Evolutionary conservation across 2,329 filamentous ascomycete species (phyloP).

Genomic region (Claviceps sp.): DNA sequence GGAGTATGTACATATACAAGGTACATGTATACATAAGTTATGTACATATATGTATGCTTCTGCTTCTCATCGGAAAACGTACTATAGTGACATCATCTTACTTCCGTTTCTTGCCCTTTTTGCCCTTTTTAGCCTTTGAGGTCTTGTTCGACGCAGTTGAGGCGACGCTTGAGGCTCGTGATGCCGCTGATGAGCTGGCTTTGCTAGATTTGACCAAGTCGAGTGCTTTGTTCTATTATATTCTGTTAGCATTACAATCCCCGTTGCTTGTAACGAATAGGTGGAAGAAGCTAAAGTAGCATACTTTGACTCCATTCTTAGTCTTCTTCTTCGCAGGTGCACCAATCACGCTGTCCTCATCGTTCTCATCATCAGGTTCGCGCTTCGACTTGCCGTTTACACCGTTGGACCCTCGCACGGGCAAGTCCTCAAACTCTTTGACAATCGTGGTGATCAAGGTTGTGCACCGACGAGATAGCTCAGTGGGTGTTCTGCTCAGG

Average conservation of each 20-base stretch:
- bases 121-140: constrained; percentile 33
- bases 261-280: no score
- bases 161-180: constrained; percentile 75
- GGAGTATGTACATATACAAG: no score
- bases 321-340: constrained; percentile 80
- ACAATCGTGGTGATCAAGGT: constrained; percentile 90
- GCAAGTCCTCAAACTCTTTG: constrained; percentile 74
- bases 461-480: constrained; percentile 83
- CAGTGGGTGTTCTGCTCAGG: constrained; percentile 81
- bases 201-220: constrained; percentile 79
- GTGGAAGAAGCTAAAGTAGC: not conserved
- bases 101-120: constrained; percentile 23
- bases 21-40: no score
- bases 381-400: constrained; percentile 60
- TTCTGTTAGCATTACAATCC: constrained; percentile 1
- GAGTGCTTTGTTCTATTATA: constrained; percentile 72
- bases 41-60: no score
- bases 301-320: constrained; percentile 77
- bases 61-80: not conserved
- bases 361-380: constrained; percentile 67
- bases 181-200: constrained; percentile 61
- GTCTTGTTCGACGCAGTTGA: constrained; percentile 49
- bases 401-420: constrained; percentile 41
- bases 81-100: constrained; percentile 5
- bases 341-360: constrained; percentile 67